Percentiles rank a stretch among this genome's conserved stretches.
Evolutionary conservation across 192 early-diverging fungal species (phyloP).

Genomic region (Pilaira anomala): DNA sequence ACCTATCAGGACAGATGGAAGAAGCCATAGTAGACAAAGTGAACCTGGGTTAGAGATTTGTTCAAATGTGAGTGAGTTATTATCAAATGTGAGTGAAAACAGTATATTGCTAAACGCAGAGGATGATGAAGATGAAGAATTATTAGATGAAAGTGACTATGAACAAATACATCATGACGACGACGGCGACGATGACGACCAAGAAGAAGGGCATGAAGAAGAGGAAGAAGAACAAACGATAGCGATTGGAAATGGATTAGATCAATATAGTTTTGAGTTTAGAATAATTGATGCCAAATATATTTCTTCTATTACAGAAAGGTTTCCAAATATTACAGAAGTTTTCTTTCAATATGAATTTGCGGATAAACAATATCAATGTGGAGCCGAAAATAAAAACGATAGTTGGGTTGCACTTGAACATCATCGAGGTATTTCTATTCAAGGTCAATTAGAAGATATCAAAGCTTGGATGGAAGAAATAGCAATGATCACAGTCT

Average conservation of each 20-base stretch:
- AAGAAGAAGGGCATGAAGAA: not conserved
- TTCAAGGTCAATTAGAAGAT: slow-evolving; percentile 1
- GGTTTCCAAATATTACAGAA: not conserved
- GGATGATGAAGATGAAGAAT: slow-evolving; percentile 1
- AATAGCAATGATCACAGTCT: not conserved
- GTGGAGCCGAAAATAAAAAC: not conserved
- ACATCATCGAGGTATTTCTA: not conserved
- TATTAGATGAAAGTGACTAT: not conserved
- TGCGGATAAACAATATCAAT: slow-evolving; percentile 7
- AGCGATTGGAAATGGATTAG: not conserved
- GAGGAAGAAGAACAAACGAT: not conserved
- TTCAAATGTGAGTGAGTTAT: slow-evolving; percentile 5
- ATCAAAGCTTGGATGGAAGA: slow-evolving; percentile 9
- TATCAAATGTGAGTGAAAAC: not conserved
- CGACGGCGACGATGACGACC: not conserved
- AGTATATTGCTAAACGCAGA: not conserved
- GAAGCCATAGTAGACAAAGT: not conserved
- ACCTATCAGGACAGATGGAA: not conserved
- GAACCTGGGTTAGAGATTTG: slow-evolving; percentile 10
- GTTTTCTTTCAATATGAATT: slow-evolving; percentile 9
- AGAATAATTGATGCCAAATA: slow-evolving; percentile 4
- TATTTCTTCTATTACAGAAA: not conserved
- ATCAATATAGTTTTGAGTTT: slow-evolving; percentile 1
- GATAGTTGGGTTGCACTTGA: not conserved
- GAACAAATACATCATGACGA: not conserved